Evolutionary conservation across 345 rosid species (phyloP).

Genomic region (Pelargonium nanum): DNA sequence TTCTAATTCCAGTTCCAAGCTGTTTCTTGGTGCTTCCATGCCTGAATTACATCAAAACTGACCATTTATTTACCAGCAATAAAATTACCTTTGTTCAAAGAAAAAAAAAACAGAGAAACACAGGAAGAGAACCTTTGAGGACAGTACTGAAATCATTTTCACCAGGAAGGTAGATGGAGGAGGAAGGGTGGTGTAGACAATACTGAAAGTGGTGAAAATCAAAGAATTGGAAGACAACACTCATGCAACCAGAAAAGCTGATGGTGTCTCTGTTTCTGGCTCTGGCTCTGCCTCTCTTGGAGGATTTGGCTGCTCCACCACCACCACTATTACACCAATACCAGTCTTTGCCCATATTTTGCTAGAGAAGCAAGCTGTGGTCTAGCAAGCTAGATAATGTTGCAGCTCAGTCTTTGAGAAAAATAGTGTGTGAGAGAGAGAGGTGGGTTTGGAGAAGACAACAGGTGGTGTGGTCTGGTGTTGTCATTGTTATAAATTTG

Average conservation of each 20-base stretch:
- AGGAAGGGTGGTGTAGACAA: constrained; percentile 31
- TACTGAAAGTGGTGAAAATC: constrained; percentile 52
- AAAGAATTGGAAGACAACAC: constrained; percentile 60
- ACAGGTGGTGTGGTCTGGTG: too few relatives aligned
- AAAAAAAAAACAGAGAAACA: background rate
- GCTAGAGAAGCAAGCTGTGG: too few relatives aligned
- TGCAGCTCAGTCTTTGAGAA: too few relatives aligned
- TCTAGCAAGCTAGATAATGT: too few relatives aligned
- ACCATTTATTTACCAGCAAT: too few relatives aligned
- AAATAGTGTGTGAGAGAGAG: too few relatives aligned
- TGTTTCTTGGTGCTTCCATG: constrained; percentile 66
- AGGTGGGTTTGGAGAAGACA: too few relatives aligned
- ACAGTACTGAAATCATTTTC: constrained; percentile 4
- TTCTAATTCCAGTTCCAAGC: constrained; percentile 50
- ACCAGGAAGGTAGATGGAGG: constrained; percentile 22
- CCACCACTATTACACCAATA: too few relatives aligned
- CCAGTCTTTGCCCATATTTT: constrained; percentile 49
- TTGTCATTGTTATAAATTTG: too few relatives aligned
- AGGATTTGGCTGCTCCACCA: constrained; percentile 21
- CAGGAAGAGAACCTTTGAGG: constrained; percentile 31
- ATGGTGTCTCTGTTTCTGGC: background rate
- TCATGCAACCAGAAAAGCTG: constrained; percentile 71
- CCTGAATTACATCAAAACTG: constrained; percentile 22
- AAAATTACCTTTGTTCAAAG: background rate
- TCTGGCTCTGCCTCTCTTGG: constrained; percentile 14